These are phyloP conservation scores for Fusarium heterosporum DNA, from an alignment of 2,329 filamentous ascomycete species.

Conservation along the genomic window DNA sequence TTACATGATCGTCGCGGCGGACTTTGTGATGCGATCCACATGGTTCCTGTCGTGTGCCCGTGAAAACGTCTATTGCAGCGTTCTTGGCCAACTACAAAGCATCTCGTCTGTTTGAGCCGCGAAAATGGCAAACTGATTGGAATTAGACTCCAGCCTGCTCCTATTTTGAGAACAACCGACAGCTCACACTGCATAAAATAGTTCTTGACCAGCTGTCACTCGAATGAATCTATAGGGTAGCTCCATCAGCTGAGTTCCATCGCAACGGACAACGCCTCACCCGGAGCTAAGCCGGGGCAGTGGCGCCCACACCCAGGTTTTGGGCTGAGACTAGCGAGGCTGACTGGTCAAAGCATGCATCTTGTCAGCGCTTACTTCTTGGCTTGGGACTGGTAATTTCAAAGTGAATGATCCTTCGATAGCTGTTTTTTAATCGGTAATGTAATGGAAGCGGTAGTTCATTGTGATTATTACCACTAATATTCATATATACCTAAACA, in stretches of 20 bases:
- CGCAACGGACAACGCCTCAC: constrained; percentile 14
- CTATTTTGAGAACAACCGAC: too few relatives aligned
- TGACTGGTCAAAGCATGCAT: neutral
- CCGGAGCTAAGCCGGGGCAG: constrained; percentile 13
- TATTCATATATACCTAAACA: neutral
- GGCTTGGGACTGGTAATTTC: neutral
- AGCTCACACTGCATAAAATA: neutral
- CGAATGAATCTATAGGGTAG: neutral
- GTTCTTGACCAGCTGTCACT: neutral
- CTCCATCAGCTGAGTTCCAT: neutral
- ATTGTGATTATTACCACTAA: neutral
- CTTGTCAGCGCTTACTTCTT: neutral
- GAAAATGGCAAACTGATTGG: too few relatives aligned
- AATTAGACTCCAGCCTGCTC: too few relatives aligned
- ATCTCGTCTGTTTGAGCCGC: too few relatives aligned
- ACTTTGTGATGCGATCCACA: too few relatives aligned
- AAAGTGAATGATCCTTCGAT: neutral
- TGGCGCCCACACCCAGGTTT: neutral
- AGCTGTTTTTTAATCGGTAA: neutral
- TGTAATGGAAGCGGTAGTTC: neutral
- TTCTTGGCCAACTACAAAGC: too few relatives aligned
- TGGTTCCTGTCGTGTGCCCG: too few relatives aligned
- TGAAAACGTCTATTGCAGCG: too few relatives aligned
- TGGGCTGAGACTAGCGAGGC: constrained; percentile 1
- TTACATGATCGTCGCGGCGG: neutral